phyloP scores from a whole-genome alignment of 2,329 filamentous ascomycete genomes.

The Fusarium camptoceras region DNA sequence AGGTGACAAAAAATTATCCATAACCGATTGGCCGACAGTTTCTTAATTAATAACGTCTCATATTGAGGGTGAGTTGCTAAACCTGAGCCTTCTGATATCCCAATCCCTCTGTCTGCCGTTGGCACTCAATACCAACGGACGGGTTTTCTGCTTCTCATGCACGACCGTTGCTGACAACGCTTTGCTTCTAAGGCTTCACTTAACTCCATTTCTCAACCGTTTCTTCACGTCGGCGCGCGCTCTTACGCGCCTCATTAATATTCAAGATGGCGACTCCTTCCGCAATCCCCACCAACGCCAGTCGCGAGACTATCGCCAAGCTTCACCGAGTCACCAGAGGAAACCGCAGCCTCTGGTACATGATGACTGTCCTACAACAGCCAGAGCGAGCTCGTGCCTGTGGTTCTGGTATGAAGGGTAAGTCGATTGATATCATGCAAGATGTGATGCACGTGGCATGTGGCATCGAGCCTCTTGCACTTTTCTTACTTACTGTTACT shows the following conservation, averaged over 20 bases:
- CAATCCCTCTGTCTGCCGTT: slow-evolving; percentile 11
- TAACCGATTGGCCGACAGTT: slow-evolving; percentile 14
- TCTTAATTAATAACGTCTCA: slow-evolving; percentile 27
- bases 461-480: neutral
- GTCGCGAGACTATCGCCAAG: slow-evolving; percentile 59
- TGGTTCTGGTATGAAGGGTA: slow-evolving; percentile 95
- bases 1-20: slow-evolving; percentile 11
- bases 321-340: slow-evolving; percentile 70
- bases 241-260: slow-evolving; percentile 19
- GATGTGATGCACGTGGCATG: neutral
- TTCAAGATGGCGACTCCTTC: slow-evolving; percentile 51
- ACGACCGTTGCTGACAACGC: slow-evolving; percentile 27
- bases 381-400: slow-evolving; percentile 94
- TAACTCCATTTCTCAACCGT: slow-evolving; percentile 20
- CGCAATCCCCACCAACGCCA: slow-evolving; percentile 44
- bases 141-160: slow-evolving; percentile 21
- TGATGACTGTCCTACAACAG: slow-evolving; percentile 89
- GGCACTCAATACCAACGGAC: slow-evolving; percentile 12
- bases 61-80: slow-evolving; percentile 38
- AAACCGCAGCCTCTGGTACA: slow-evolving; percentile 83
- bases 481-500: slow-evolving; percentile 7
- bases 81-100: slow-evolving; percentile 16
- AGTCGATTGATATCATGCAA: slow-evolving; percentile 48
- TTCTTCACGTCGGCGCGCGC: slow-evolving; percentile 28
- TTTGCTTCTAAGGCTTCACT: slow-evolving; percentile 21